These are phyloP conservation scores for Artemisia princeps DNA, from an alignment of 140 eudicot species.

Conservation along the genomic window DNA sequence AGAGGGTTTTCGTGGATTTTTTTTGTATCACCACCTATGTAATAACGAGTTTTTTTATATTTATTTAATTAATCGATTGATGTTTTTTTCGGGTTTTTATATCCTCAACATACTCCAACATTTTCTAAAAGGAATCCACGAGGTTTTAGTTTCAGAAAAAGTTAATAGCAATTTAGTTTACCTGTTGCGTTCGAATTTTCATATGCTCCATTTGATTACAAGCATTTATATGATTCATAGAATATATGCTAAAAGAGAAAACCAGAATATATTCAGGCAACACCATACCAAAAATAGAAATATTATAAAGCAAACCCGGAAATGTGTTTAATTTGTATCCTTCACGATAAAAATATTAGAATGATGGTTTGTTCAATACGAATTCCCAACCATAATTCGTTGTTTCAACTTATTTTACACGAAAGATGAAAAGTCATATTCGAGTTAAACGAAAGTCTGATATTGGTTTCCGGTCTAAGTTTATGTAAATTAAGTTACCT, in stretches of 20 bases:
- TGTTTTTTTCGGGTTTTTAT: too few relatives aligned
- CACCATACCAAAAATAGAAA: slow-evolving; percentile 11
- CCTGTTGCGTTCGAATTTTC: neutral
- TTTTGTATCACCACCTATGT: too few relatives aligned
- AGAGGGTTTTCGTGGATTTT: too few relatives aligned
- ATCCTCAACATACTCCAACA: too few relatives aligned
- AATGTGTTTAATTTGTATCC: slow-evolving; percentile 7
- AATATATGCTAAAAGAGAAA: slow-evolving; percentile 15
- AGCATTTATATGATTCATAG: neutral
- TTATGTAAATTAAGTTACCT: too few relatives aligned
- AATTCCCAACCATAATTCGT: neutral
- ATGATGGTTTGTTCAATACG: slow-evolving; percentile 5
- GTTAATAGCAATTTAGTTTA: neutral
- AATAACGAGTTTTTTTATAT: too few relatives aligned
- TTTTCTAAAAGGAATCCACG: too few relatives aligned
- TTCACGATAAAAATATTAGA: neutral
- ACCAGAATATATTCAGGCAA: slow-evolving; percentile 20
- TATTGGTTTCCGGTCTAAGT: too few relatives aligned
- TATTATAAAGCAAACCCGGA: slow-evolving; percentile 13
- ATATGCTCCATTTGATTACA: neutral
- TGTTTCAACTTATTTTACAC: too few relatives aligned
- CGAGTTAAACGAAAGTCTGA: too few relatives aligned
- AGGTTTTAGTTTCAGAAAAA: neutral
- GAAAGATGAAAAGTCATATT: too few relatives aligned
- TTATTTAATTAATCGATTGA: too few relatives aligned